A percentile compares a stretch with the other conserved stretches of the same genome.
Evolutionary conservation across 2,329 filamentous ascomycete species (phyloP).

Genomic region (Diaporthe capsici): DNA sequence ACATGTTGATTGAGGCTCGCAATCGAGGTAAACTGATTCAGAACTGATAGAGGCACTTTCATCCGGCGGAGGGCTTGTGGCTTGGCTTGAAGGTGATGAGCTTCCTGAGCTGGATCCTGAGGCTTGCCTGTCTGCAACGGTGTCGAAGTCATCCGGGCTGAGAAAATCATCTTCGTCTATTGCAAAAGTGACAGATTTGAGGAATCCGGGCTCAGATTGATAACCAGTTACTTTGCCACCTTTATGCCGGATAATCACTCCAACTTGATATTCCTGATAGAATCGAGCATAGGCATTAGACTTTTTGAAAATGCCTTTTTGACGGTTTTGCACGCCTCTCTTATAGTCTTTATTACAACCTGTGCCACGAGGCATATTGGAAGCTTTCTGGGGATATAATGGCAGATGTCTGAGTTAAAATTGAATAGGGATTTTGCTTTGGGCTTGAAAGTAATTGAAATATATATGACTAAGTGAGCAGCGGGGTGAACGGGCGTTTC

Average conservation of each 20-base stretch:
- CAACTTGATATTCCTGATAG: background rate
- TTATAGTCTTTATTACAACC: background rate
- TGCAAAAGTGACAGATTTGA: background rate
- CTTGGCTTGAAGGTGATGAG: background rate
- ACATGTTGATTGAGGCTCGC: background rate
- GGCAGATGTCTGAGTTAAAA: background rate
- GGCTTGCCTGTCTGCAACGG: background rate
- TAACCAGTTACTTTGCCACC: background rate
- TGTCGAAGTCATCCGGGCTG: slow-evolving; percentile 4
- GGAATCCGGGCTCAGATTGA: background rate
- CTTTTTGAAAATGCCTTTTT: background rate
- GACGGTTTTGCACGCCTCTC: slow-evolving; percentile 3
- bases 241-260: background rate
- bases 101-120: slow-evolving; percentile 3
- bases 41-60: background rate
- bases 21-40: background rate
- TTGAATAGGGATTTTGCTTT: background rate
- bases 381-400: background rate
- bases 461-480: background rate
- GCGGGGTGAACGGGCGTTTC: background rate
- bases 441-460: background rate
- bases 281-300: background rate
- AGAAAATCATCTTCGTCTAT: background rate
- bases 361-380: background rate
- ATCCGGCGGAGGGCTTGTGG: background rate